Evolutionary conservation across 1,139 yeast species (phyloP).

Genomic region (Blastobotrys indianensis): DNA sequence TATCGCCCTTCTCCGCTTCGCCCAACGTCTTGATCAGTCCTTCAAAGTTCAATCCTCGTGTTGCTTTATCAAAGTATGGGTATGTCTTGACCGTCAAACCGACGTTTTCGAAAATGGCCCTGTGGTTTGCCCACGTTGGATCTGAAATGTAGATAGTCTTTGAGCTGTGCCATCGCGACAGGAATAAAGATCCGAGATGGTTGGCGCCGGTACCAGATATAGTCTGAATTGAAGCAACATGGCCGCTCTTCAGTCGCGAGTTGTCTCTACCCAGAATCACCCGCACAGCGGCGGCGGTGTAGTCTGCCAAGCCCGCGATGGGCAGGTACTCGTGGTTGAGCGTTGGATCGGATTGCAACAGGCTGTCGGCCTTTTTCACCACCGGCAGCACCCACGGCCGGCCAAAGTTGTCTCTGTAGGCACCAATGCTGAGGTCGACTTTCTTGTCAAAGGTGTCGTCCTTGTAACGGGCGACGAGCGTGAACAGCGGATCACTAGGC

Average conservation of each 20-base stretch:
- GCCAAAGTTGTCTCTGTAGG: slow-evolving; percentile 80
- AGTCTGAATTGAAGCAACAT: slow-evolving; percentile 71
- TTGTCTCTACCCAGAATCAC: slow-evolving; percentile 66
- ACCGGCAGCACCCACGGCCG: slow-evolving; percentile 87
- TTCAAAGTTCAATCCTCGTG: slow-evolving; percentile 56
- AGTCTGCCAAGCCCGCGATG: slow-evolving; percentile 68
- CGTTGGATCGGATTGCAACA: slow-evolving; percentile 47
- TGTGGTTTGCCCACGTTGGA: slow-evolving; percentile 98
- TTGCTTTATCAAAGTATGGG: slow-evolving; percentile 72
- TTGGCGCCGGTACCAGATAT: slow-evolving; percentile 95
- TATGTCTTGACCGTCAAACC: slow-evolving; percentile 62
- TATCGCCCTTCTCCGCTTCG: slow-evolving; percentile 33
- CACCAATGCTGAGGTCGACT: slow-evolving; percentile 87
- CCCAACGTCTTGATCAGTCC: slow-evolving; percentile 32
- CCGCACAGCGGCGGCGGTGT: slow-evolving; percentile 68
- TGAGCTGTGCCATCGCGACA: slow-evolving; percentile 45
- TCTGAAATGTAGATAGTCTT: slow-evolving; percentile 63
- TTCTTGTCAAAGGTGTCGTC: slow-evolving; percentile 51
- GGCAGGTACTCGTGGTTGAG: slow-evolving; percentile 91
- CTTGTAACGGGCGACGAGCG: slow-evolving; percentile 66
- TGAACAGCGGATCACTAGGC: slow-evolving; percentile 51
- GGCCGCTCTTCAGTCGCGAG: slow-evolving; percentile 42
- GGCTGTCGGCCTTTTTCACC: slow-evolving; percentile 59
- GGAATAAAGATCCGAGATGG: slow-evolving; percentile 76
- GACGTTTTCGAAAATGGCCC: slow-evolving; percentile 64